Evolutionary conservation across 2,329 filamentous ascomycete genomes (phyloP).

Genomic region (Hortaea werneckii): DNA sequence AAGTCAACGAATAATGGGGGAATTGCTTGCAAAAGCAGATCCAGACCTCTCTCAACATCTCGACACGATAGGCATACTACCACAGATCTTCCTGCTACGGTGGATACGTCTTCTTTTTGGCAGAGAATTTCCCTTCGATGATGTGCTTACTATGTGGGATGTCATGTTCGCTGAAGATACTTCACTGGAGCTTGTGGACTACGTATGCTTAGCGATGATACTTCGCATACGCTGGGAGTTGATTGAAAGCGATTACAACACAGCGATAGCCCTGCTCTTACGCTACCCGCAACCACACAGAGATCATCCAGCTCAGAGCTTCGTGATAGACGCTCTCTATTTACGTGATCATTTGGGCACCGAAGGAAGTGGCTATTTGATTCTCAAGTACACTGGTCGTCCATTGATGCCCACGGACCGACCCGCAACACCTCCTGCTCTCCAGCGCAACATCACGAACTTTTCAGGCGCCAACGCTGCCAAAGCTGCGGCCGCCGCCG

Average conservation of each 20-base stretch:
- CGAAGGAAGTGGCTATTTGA: slow-evolving; percentile 53
- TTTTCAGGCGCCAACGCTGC: slow-evolving; percentile 15
- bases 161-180: slow-evolving; percentile 79
- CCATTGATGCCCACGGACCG: slow-evolving; percentile 24
- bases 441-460: slow-evolving; percentile 25
- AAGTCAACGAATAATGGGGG: slow-evolving; percentile 78
- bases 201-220: slow-evolving; percentile 91
- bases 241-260: slow-evolving; percentile 76
- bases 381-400: slow-evolving; percentile 57
- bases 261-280: slow-evolving; percentile 68
- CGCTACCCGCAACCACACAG: slow-evolving; percentile 60
- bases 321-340: slow-evolving; percentile 78
- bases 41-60: slow-evolving; percentile 76
- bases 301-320: slow-evolving; percentile 43
- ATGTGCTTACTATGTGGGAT: slow-evolving; percentile 82
- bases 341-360: slow-evolving; percentile 54
- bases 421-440: slow-evolving; percentile 22
- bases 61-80: slow-evolving; percentile 75
- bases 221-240: slow-evolving; percentile 84
- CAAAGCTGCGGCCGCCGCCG: slow-evolving; percentile 2
- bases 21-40: slow-evolving; percentile 67
- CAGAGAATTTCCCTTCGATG: slow-evolving; percentile 81
- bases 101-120: slow-evolving; percentile 93
- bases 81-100: slow-evolving; percentile 94
- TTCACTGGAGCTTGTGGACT: slow-evolving; percentile 67